Evolutionary conservation across 768 basidiomycete species (phyloP).

Genomic region (Mycena filopes): DNA sequence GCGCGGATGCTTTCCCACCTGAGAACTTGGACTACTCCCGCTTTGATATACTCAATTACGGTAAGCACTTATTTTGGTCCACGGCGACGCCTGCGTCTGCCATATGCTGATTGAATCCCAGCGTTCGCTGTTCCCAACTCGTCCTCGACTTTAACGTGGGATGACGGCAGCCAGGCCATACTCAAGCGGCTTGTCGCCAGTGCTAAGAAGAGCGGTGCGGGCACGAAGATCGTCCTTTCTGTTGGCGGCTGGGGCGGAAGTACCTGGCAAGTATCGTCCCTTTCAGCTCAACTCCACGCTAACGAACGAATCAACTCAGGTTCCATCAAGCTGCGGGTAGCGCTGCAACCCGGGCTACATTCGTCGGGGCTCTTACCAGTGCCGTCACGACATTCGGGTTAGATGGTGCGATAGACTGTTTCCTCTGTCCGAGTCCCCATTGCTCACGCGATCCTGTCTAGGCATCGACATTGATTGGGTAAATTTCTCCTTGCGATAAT

Average conservation of each 20-base stretch:
- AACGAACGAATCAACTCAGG: constrained; percentile 31
- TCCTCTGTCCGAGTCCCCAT: neutral
- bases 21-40: constrained; percentile 58
- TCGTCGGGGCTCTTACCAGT: constrained; percentile 55
- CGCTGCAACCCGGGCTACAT: constrained; percentile 49
- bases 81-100: neutral
- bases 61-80: constrained; percentile 32
- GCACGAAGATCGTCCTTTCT: constrained; percentile 63
- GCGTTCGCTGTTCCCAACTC: constrained; percentile 67
- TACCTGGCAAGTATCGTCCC: constrained; percentile 39
- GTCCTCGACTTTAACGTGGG: constrained; percentile 53
- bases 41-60: constrained; percentile 62
- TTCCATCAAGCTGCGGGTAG: constrained; percentile 61
- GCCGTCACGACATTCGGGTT: constrained; percentile 60
- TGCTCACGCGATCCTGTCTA: neutral
- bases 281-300: constrained; percentile 34
- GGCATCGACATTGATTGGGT: constrained; percentile 70
- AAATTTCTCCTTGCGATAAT: neutral
- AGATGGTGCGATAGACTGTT: constrained; percentile 58
- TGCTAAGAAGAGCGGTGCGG: constrained; percentile 56
- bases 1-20: constrained; percentile 28
- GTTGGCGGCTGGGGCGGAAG: constrained; percentile 46
- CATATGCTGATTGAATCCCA: constrained; percentile 8
- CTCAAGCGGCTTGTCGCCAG: constrained; percentile 56
- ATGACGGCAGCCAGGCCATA: constrained; percentile 52